Base-by-base conservation (phyloP, 2,329 filamentous ascomycete species). In the Pyrenophora teres region DNA sequence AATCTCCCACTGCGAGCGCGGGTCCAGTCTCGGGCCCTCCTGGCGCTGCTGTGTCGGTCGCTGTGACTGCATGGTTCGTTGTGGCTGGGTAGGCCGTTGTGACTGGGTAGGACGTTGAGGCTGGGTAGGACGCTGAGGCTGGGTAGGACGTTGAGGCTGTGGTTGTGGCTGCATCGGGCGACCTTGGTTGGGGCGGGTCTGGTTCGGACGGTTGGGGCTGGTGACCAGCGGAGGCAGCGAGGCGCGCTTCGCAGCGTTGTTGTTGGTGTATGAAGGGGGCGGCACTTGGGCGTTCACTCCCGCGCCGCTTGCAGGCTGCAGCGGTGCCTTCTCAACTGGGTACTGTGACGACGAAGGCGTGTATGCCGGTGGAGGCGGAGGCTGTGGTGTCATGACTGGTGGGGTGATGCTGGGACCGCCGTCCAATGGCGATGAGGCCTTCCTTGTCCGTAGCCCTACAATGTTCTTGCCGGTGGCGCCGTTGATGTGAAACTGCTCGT, bases 401-500 rank as follows among this genome's bases (percentile, higher is more conserved):
- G 63, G 67, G 19, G 63, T 69, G 15, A 67, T 50, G 38, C 55
- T 60, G 18, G 63, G 49, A 1, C 62, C 63, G 1, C 62, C 63
- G 39, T 63, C 64, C 18, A 71, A 43, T 0, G 72, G 70, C 4
- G 71, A 71, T 0, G 70, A 73, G 16, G 64, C 68, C 41, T 73
- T 74, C 8, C 71, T 56, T n/a, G 65, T 60, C 30, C 69, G 54
- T 30, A 73, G 51, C 3, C 67, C 65, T 12, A 60, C 69, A 54
- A 72, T 75, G 54, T 71, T 74, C 67, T 75, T 76, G 18, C 72
- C 46, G 13, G 75, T 40, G 3, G 73, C 58, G 42, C 83, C 81
- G 8, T 79, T 76, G 32, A 92, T 80, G 70, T 97, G 94, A 77
- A 97, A 97, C 4, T 86, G 80, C 62, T 96, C 89, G 15, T 83